phyloP scores from a whole-genome alignment of 2,329 filamentous ascomycete species.

The Colletotrichum sp. region DNA sequence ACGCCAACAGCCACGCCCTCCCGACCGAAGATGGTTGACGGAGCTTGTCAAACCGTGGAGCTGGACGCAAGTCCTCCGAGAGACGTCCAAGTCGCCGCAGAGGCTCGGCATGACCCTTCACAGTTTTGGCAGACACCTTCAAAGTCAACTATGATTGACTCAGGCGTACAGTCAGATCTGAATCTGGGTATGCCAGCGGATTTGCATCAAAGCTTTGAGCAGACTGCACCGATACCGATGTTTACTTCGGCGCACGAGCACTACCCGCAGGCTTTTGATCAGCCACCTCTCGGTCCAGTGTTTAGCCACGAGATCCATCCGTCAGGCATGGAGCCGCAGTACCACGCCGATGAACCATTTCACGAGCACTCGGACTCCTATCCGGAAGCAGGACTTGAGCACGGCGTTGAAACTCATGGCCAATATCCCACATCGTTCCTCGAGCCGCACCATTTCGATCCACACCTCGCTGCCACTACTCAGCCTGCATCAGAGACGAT shows the following conservation, averaged over 20 bases:
- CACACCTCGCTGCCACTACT: not conserved
- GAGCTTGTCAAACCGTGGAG: constrained; percentile 34
- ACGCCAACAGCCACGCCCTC: constrained; percentile 22
- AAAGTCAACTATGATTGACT: constrained; percentile 15
- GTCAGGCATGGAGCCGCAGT: not conserved
- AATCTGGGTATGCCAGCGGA: not conserved
- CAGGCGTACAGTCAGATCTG: constrained; percentile 10
- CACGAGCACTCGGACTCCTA: constrained; percentile 1
- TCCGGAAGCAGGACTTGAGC: constrained; percentile 6
- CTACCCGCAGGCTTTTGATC: constrained; percentile 4
- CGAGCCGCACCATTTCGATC: constrained; percentile 1
- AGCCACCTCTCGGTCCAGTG: not conserved
- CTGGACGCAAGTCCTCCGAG: constrained; percentile 21
- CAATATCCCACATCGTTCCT: constrained; percentile 10
- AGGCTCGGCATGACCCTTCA: constrained; percentile 1
- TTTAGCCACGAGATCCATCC: not conserved
- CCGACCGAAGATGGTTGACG: constrained; percentile 31
- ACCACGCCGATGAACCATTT: not conserved
- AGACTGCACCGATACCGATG: not conserved
- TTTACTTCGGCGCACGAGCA: constrained; percentile 8
- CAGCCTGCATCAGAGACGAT: not conserved
- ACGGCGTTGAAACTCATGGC: not conserved
- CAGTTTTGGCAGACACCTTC: constrained; percentile 9
- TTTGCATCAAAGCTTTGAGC: not conserved
- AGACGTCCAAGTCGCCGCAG: constrained; percentile 18